Evolutionary conservation across 345 rosid species (phyloP).

Genomic region (Eucalyptus guilfoylei): DNA sequence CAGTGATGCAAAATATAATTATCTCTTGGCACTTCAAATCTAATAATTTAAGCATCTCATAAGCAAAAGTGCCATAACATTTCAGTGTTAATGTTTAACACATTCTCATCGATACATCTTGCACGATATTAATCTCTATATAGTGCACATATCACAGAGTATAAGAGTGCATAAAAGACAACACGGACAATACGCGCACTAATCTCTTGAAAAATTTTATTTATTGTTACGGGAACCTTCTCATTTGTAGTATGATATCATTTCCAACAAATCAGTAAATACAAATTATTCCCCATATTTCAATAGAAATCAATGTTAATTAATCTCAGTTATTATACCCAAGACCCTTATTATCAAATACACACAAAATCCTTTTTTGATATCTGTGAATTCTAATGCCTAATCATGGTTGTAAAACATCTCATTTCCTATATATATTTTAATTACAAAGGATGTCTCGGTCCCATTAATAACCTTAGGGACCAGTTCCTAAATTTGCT

Average conservation of each 20-base stretch:
- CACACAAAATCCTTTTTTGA: not conserved
- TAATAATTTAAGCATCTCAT: not conserved
- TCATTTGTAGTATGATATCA: not conserved
- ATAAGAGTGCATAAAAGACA: not conserved
- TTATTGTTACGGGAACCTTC: not conserved
- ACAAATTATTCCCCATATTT: not conserved
- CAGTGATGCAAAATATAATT: fast-evolving
- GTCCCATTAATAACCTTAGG: not conserved
- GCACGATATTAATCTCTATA: not conserved
- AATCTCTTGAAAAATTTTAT: not conserved
- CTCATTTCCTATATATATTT: not conserved
- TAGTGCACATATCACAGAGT: not conserved
- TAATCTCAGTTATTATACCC: not conserved
- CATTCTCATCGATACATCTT: not conserved
- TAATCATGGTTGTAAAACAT: not conserved
- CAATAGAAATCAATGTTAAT: not conserved
- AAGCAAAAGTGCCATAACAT: not conserved
- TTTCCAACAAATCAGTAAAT: not conserved
- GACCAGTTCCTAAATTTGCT: not conserved
- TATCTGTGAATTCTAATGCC: not conserved
- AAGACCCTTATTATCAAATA: not conserved
- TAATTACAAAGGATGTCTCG: not conserved
- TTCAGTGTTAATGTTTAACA: not conserved
- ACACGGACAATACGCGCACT: not conserved
- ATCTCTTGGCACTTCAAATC: fast-evolving